These are phyloP conservation scores for Achaetomiella virescens DNA, from an alignment of 495 filamentous ascomycete species.

Conservation along the genomic window DNA sequence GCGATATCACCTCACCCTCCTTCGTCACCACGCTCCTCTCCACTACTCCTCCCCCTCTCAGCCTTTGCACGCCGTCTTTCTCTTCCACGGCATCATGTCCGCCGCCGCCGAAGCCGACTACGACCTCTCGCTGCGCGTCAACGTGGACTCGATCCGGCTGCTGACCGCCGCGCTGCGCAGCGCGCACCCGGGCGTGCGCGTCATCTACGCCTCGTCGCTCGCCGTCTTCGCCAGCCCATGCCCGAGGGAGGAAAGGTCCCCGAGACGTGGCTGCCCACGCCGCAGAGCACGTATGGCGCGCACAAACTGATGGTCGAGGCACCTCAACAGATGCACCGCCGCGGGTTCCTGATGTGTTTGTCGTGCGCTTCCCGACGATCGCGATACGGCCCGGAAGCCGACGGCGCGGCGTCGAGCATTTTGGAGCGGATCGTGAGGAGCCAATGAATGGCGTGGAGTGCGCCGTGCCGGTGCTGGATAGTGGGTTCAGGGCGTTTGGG, in stretches of 20 bases:
- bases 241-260: not conserved
- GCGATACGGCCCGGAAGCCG: conserved; percentile 66
- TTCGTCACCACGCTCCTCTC: conserved; percentile 45
- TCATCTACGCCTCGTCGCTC: conserved; percentile 53
- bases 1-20: conserved; percentile 54
- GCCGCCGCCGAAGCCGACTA: conserved; percentile 68
- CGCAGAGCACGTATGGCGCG: conserved; percentile 66
- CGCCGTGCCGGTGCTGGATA: conserved; percentile 54
- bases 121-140: conserved; percentile 65
- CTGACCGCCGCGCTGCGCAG: conserved; percentile 57
- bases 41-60: conserved; percentile 19
- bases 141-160: conserved; percentile 62
- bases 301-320: conserved; percentile 74
- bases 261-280: conserved; percentile 51
- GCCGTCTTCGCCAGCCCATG: conserved; percentile 36
- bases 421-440: conserved; percentile 60
- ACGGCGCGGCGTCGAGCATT: conserved; percentile 70
- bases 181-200: conserved; percentile 53
- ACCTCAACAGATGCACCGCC: conserved; percentile 70
- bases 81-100: conserved; percentile 86
- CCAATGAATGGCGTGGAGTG: conserved; percentile 56
- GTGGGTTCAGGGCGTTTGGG: conserved; percentile 56
- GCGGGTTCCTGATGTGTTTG: conserved; percentile 62
- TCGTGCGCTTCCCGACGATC: conserved; percentile 68
- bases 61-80: conserved; percentile 58